Base-by-base conservation (phyloP, 148 eudicot species). In the Dysphania ambrosioides region DNA sequence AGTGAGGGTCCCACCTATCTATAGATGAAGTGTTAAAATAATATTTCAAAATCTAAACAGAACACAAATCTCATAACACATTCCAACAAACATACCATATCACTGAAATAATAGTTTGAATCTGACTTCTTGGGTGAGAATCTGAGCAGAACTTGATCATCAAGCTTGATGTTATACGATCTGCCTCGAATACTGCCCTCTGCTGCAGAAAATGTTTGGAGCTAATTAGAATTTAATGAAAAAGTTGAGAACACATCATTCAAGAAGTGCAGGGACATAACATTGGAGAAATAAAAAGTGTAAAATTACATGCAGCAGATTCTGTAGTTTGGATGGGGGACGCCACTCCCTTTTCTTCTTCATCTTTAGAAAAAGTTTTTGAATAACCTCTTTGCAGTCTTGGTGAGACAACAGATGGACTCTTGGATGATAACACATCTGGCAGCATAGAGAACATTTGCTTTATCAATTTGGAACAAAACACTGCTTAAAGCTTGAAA, bases 1-100 rank as follows among this genome's bases (percentile, higher is more conserved):
- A 61, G 96, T 92, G 74, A 95, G 96, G 68, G 97, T 90, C 66
- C 99, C 97, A 72, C 99, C 99, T 67, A 95, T 92, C 99, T 95
- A 91, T 82, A 67, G 60, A 57, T 36, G 60, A 81, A 74, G 76
- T 53, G 77, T 79, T 44, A 73, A 61, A 35, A 65, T 30, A 71
- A 60, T 23, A 49, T 62, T 19, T 59, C 53, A 9, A 40, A 31
- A 75, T 42, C 56, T 36, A 65, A 35, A 68, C 65, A 64, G 8
- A 75, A 23, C 44, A 49, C 29, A 58, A 61, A 51, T 24, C 27
- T 72, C 59, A 41, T 27, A 62, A 71, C 8, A 38, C 47, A 55
- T 57, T 72, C 16, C 40, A 35, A 62, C 31, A 42, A 31, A 70
- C 73, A 74, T 90, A 95, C 99, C 99, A 78, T 86, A 74, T 95